Evolutionary conservation across 345 rosid species (phyloP).

Genomic region (Sonneratia caseolaris): DNA sequence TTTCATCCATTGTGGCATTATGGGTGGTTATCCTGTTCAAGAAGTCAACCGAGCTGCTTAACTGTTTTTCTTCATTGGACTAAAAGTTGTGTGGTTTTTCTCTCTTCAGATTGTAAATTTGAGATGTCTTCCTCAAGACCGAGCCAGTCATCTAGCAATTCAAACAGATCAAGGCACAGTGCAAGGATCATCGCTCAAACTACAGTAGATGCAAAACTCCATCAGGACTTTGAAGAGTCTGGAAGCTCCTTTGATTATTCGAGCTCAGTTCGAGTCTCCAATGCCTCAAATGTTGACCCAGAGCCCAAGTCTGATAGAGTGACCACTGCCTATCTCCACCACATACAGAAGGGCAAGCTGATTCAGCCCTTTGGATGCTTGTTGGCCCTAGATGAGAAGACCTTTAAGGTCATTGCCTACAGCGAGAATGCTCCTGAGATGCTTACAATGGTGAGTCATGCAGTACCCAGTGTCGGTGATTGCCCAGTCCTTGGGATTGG

Average conservation of each 20-base stretch:
- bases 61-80: background rate
- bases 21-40: background rate
- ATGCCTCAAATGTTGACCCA: slow-evolving; percentile 27
- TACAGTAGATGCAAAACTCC: slow-evolving; percentile 81
- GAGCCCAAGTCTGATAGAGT: slow-evolving; percentile 73
- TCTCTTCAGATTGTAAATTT: slow-evolving; percentile 11
- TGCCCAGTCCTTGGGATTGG: slow-evolving; percentile 66
- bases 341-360: slow-evolving; percentile 86
- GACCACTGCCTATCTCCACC: slow-evolving; percentile 86
- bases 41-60: background rate
- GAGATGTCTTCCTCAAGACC: slow-evolving; percentile 84
- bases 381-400: slow-evolving; percentile 85
- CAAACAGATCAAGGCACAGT: slow-evolving; percentile 69
- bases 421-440: slow-evolving; percentile 90
- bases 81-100: background rate
- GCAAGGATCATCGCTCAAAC: slow-evolving; percentile 88
- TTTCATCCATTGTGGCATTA: background rate
- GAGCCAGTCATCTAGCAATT: slow-evolving; percentile 54
- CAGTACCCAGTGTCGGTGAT: slow-evolving; percentile 92
- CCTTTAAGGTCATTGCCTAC: slow-evolving; percentile 73
- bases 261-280: slow-evolving; percentile 56
- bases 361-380: slow-evolving; percentile 97
- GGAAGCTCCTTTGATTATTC: slow-evolving; percentile 89
- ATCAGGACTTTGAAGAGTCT: slow-evolving; percentile 82
- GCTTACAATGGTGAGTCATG: slow-evolving; percentile 82